phyloP scores from a whole-genome alignment of 345 rosid genomes.

The Excoecaria agallocha region DNA sequence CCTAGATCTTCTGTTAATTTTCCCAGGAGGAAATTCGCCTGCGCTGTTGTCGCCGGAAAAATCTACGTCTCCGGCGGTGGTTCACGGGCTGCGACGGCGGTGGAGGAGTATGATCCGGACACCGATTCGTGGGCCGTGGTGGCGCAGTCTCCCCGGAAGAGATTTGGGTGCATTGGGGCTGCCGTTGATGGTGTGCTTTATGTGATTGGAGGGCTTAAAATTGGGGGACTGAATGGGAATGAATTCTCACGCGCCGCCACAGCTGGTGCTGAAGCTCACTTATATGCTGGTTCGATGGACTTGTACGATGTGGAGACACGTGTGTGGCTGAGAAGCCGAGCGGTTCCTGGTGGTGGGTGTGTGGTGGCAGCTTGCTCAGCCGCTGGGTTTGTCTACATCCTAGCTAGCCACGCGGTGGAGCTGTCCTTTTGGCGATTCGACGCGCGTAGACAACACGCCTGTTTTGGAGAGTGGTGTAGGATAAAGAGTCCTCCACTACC shows the following conservation, averaged over 20 bases:
- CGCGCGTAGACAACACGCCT: slow-evolving; percentile 38
- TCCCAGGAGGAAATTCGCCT: slow-evolving; percentile 71
- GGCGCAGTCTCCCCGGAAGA: slow-evolving; percentile 49
- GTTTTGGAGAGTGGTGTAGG: slow-evolving; percentile 78
- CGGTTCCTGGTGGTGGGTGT: slow-evolving; percentile 89
- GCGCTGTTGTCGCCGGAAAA: slow-evolving; percentile 53
- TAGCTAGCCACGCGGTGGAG: slow-evolving; percentile 88
- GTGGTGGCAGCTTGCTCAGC: slow-evolving; percentile 85
- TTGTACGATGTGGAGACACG: slow-evolving; percentile 64
- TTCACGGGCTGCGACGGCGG: slow-evolving; percentile 38
- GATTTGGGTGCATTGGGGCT: slow-evolving; percentile 85
- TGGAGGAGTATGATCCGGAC: slow-evolving; percentile 84
- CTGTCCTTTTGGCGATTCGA: slow-evolving; percentile 83
- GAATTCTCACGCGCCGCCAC: slow-evolving; percentile 37
- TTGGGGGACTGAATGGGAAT: slow-evolving; percentile 39
- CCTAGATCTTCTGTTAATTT: slow-evolving; percentile 52
- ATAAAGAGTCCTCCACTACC: slow-evolving; percentile 77
- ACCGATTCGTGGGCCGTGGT: slow-evolving; percentile 62
- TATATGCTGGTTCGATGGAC: slow-evolving; percentile 87
- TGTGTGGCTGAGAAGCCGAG: slow-evolving; percentile 71
- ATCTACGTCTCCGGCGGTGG: slow-evolving; percentile 84
- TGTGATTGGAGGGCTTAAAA: slow-evolving; percentile 81
- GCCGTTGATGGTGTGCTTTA: slow-evolving; percentile 73
- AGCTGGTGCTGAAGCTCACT: slow-evolving; percentile 51
- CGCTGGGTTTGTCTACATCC: slow-evolving; percentile 52